Evolutionary conservation across 192 early-diverging fungal genomes (phyloP).

Genomic region (Cladochytrium replicatum): DNA sequence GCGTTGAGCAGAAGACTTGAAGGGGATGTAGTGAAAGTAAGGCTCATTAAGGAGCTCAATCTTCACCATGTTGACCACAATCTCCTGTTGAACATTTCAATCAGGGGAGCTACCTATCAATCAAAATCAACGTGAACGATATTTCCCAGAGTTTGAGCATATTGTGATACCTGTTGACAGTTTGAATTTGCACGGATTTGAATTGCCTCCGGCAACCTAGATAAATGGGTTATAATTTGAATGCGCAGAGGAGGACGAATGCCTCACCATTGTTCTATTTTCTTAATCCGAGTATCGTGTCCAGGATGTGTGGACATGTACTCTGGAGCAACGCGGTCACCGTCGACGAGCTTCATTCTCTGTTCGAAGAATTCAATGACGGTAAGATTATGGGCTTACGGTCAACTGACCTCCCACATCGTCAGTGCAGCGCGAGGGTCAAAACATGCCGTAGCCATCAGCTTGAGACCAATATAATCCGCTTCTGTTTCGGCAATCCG

Average conservation of each 20-base stretch:
- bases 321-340: conserved; percentile 30
- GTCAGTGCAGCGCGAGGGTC: conserved; percentile 66
- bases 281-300: conserved; percentile 38
- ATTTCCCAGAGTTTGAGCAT: too few species aligned
- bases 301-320: conserved; percentile 83
- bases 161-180: conserved; percentile 35
- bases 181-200: conserved; percentile 37
- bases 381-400: not conserved
- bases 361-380: not conserved
- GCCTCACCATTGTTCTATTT: conserved; percentile 45
- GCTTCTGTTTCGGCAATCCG: conserved; percentile 86
- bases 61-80: too few species aligned
- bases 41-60: too few species aligned
- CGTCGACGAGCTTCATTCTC: conserved; percentile 57
- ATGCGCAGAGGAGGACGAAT: conserved; percentile 15
- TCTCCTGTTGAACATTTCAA: too few species aligned
- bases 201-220: conserved; percentile 51
- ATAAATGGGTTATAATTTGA: conserved; percentile 17
- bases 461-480: conserved; percentile 72
- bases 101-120: too few species aligned
- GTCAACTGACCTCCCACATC: conserved; percentile 57
- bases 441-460: conserved; percentile 92
- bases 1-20: too few species aligned
- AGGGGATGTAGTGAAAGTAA: too few species aligned
- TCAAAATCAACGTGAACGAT: too few species aligned